Evolutionary conservation across 495 filamentous ascomycete genomes (phyloP).

Genomic region (Penicillium fimorum): DNA sequence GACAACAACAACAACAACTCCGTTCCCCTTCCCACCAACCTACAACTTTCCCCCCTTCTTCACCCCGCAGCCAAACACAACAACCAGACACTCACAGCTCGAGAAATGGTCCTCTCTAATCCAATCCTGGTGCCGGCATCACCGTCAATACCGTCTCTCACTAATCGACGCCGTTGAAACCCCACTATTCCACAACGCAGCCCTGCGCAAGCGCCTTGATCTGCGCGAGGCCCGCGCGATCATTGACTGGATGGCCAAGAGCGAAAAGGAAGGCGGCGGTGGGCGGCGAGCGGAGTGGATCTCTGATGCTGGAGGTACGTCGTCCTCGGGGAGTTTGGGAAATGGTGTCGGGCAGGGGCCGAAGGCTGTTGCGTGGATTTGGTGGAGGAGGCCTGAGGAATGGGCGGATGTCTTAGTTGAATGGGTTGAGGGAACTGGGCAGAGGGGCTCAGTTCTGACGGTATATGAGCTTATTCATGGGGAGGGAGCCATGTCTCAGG

Average conservation of each 20-base stretch:
- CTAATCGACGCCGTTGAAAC: slow-evolving; percentile 59
- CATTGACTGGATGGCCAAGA: slow-evolving; percentile 67
- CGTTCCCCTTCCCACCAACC: slow-evolving; percentile 43
- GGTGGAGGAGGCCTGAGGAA: slow-evolving; percentile 69
- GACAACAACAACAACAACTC: slow-evolving; percentile 18
- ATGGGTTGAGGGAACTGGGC: slow-evolving; percentile 72
- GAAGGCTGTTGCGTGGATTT: slow-evolving; percentile 58
- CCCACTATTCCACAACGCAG: slow-evolving; percentile 57
- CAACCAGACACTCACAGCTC: slow-evolving; percentile 74
- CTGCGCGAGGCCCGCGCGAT: slow-evolving; percentile 64
- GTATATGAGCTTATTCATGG: slow-evolving; percentile 73
- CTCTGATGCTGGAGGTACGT: slow-evolving; percentile 24
- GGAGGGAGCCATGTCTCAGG: slow-evolving; percentile 59
- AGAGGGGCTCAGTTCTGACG: slow-evolving; percentile 71
- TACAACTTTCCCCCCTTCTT: slow-evolving; percentile 59
- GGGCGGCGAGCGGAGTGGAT: slow-evolving; percentile 66
- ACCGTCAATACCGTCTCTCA: slow-evolving; percentile 68
- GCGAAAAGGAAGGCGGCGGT: slow-evolving; percentile 59
- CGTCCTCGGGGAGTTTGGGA: not conserved
- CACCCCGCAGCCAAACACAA: slow-evolving; percentile 69
- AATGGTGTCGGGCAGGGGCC: slow-evolving; percentile 14
- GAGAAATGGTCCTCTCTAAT: slow-evolving; percentile 83
- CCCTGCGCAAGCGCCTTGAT: slow-evolving; percentile 54
- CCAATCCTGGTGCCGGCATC: slow-evolving; percentile 75
- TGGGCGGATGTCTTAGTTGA: slow-evolving; percentile 64